Evolutionary conservation across 2,329 filamentous ascomycete species (phyloP).

Genomic region (Ascomycota sp.): DNA sequence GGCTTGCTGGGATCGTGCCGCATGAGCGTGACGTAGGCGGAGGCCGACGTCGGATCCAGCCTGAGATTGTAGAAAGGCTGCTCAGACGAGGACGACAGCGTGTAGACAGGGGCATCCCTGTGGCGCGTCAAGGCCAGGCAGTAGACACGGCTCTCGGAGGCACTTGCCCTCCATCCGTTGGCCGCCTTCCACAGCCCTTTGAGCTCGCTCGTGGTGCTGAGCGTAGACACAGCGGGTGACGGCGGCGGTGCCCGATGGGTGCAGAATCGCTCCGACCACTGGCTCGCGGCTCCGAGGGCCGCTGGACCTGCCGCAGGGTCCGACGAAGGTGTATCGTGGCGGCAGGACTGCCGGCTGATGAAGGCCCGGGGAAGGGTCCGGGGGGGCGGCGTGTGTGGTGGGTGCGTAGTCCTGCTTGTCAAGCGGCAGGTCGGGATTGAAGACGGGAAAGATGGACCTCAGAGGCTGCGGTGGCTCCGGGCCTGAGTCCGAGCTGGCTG

Average conservation of each 20-base stretch:
- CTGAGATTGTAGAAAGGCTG: slow-evolving; percentile 50
- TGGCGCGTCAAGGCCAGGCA: slow-evolving; percentile 35
- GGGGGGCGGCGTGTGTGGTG: slow-evolving; percentile 42
- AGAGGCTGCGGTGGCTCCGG: slow-evolving; percentile 30
- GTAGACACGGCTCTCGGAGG: slow-evolving; percentile 36
- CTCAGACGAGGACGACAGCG: slow-evolving; percentile 32
- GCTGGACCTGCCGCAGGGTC: too few relatives aligned
- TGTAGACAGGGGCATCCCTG: slow-evolving; percentile 43
- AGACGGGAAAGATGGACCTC: slow-evolving; percentile 57
- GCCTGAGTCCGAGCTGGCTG: slow-evolving; percentile 5
- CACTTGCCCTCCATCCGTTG: slow-evolving; percentile 47
- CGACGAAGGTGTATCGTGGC: slow-evolving; percentile 5
- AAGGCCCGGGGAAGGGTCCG: too few relatives aligned
- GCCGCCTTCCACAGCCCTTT: slow-evolving; percentile 46
- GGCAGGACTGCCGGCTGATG: slow-evolving; percentile 45
- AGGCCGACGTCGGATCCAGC: slow-evolving; percentile 41
- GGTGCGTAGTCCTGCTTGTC: slow-evolving; percentile 52
- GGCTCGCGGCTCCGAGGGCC: not conserved
- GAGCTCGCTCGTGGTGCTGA: slow-evolving; percentile 39
- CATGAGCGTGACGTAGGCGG: slow-evolving; percentile 37
- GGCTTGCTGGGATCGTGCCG: slow-evolving; percentile 39
- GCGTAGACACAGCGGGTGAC: slow-evolving; percentile 23
- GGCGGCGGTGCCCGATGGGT: not conserved
- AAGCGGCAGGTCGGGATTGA: slow-evolving; percentile 46
- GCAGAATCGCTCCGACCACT: too few relatives aligned